Conservation (phyloP, 495 filamentous ascomycete genomes). For the Halenospora varia region DNA sequence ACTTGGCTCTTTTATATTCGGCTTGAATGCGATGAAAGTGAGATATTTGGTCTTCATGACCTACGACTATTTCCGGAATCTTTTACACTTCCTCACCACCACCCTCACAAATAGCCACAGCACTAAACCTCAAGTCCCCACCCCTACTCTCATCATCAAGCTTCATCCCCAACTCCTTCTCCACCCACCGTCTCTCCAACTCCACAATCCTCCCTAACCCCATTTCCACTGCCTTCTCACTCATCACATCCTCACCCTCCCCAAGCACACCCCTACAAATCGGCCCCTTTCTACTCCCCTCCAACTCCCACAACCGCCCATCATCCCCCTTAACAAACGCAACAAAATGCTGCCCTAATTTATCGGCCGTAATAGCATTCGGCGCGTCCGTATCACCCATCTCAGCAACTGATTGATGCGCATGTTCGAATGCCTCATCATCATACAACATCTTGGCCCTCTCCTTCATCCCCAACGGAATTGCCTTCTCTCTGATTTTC, state of each 20-base stretch:
- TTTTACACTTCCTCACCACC: too few relatives aligned
- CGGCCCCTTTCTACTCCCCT: constrained; percentile 69
- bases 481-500: constrained; percentile 39
- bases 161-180: too few relatives aligned
- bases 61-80: too few relatives aligned
- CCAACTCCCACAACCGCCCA: constrained; percentile 76
- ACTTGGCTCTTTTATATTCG: too few relatives aligned
- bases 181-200: constrained; percentile 58
- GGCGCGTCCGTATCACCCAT: constrained; percentile 65
- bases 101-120: too few relatives aligned
- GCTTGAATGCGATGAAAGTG: too few relatives aligned
- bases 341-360: constrained; percentile 65
- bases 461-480: constrained; percentile 41
- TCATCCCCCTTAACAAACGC: constrained; percentile 64
- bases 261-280: constrained; percentile 60
- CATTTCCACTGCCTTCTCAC: constrained; percentile 56
- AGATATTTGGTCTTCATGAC: too few relatives aligned
- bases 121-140: constrained; percentile 67
- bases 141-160: constrained; percentile 46
- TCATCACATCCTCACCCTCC: constrained; percentile 65
- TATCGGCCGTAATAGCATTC: constrained; percentile 36
- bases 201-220: constrained; percentile 59
- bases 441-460: constrained; percentile 72
- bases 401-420: constrained; percentile 61
- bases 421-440: constrained; percentile 60